Percentiles rank a stretch among this genome's conserved stretches.
phyloP scores from a whole-genome alignment of 1,139 yeast species.

The Meyerozyma smithsonii region DNA sequence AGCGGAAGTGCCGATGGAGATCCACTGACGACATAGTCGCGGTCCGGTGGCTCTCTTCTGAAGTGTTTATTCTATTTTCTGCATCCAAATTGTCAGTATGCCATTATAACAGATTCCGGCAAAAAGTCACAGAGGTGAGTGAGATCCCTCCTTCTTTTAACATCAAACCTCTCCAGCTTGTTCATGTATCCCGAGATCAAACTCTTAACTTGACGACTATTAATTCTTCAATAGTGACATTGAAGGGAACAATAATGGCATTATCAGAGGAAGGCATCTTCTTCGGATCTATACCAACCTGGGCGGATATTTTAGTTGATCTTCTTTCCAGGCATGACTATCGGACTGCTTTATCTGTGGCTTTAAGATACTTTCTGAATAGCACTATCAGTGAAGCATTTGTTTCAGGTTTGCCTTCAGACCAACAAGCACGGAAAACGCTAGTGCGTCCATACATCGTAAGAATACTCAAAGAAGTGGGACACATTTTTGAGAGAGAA shows the following conservation, averaged over 20 bases:
- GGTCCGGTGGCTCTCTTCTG: constrained; percentile 57
- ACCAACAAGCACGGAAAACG: constrained; percentile 36
- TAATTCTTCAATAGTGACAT: not conserved
- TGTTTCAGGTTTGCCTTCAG: constrained; percentile 51
- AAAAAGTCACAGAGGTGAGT: not conserved
- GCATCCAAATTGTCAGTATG: not conserved
- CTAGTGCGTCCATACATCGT: constrained; percentile 53
- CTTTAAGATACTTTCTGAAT: constrained; percentile 47
- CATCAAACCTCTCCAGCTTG: not conserved
- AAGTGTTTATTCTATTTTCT: constrained; percentile 26
- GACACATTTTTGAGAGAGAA: not conserved
- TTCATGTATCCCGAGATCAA: not conserved
- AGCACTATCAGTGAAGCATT: constrained; percentile 43
- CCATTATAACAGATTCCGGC: not conserved
- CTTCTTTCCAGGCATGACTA: constrained; percentile 48
- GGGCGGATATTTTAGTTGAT: constrained; percentile 65
- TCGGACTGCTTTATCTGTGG: constrained; percentile 50
- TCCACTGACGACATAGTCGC: constrained; percentile 33
- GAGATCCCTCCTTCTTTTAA: not conserved
- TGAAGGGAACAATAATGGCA: not conserved
- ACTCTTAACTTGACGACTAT: not conserved
- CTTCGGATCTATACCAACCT: constrained; percentile 41
- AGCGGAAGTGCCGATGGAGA: constrained; percentile 43
- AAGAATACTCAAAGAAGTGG: constrained; percentile 45
- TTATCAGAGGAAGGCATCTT: constrained; percentile 34